These are phyloP conservation scores for Cystofilobasidium capitatum DNA, from an alignment of 768 basidiomycete species.

Conservation along the genomic window DNA sequence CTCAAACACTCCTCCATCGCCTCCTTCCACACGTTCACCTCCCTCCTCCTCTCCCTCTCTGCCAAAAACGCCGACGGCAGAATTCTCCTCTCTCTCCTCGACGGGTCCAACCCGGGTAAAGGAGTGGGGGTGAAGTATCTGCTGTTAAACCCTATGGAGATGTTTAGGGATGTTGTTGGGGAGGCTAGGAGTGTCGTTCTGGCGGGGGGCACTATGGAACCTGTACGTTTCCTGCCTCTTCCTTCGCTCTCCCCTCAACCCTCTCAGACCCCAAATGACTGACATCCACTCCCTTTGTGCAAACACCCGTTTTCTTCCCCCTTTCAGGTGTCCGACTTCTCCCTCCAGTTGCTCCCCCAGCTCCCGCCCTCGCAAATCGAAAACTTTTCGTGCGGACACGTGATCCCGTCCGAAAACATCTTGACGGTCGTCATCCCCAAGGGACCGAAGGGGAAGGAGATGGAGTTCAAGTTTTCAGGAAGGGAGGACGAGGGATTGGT, in stretches of 20 bases:
- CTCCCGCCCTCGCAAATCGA: constrained; percentile 55
- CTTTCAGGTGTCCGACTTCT: constrained; percentile 71
- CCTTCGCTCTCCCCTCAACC: neutral
- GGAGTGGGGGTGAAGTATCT: constrained; percentile 72
- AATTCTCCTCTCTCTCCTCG: constrained; percentile 30
- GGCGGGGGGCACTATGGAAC: constrained; percentile 97
- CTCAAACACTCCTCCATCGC: constrained; percentile 48
- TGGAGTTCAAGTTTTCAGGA: constrained; percentile 73
- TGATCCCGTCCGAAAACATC: constrained; percentile 72
- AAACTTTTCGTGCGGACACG: constrained; percentile 82
- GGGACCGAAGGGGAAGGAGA: constrained; percentile 60
- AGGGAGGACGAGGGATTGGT: constrained; percentile 59
- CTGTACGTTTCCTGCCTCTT: constrained; percentile 47
- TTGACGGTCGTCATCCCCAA: constrained; percentile 61
- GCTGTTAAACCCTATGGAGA: constrained; percentile 78
- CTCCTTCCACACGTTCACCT: constrained; percentile 69
- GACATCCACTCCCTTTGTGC: neutral
- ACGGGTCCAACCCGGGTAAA: constrained; percentile 29
- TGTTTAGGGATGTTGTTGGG: constrained; percentile 74
- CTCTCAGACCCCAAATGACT: neutral
- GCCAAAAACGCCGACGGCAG: constrained; percentile 39
- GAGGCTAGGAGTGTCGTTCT: constrained; percentile 73
- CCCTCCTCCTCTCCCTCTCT: constrained; percentile 67
- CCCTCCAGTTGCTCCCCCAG: constrained; percentile 65
- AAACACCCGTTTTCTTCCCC: neutral